Percentiles rank a stretch among this genome's conserved stretches.
Conservation (phyloP, 345 rosid genomes). For the Populus simonii region DNA sequence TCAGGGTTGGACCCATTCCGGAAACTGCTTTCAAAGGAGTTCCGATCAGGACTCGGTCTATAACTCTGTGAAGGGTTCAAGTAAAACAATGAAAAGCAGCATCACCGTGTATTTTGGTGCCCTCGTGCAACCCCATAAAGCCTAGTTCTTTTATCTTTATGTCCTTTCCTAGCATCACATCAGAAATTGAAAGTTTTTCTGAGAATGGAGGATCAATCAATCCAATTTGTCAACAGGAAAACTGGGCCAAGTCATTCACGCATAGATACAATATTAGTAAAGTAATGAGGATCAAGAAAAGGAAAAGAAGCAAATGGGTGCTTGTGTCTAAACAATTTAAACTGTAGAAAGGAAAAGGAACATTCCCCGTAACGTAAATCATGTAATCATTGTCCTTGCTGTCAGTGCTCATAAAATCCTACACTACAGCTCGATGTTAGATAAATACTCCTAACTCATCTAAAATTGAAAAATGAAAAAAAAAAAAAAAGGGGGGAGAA, state of each 20-base stretch:
- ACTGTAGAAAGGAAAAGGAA: background rate
- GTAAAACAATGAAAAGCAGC: background rate
- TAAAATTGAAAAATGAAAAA: background rate
- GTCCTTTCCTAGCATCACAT: background rate
- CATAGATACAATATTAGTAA: too few relatives aligned
- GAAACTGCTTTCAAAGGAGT: background rate
- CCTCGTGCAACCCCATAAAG: background rate
- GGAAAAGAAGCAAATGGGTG: background rate
- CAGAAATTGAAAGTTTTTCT: background rate
- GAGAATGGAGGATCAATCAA: background rate
- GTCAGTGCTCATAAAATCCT: slow-evolving; percentile 25
- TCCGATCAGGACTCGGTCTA: background rate
- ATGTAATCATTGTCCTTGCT: slow-evolving; percentile 26
- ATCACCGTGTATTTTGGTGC: background rate
- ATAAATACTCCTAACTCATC: background rate
- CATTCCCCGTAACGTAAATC: slow-evolving; percentile 1
- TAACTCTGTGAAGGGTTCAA: background rate
- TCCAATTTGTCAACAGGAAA: background rate
- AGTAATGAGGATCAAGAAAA: background rate
- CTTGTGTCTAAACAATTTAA: background rate
- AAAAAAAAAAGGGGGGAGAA: background rate
- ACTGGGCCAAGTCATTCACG: background rate
- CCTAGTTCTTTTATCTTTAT: background rate
- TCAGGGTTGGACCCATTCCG: background rate
- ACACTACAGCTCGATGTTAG: slow-evolving; percentile 34